Evolutionary conservation across 305 asterid species (phyloP), one percentile per base, ranked within the genome.

Genomic region (Fraxinus platypoda): DNA sequence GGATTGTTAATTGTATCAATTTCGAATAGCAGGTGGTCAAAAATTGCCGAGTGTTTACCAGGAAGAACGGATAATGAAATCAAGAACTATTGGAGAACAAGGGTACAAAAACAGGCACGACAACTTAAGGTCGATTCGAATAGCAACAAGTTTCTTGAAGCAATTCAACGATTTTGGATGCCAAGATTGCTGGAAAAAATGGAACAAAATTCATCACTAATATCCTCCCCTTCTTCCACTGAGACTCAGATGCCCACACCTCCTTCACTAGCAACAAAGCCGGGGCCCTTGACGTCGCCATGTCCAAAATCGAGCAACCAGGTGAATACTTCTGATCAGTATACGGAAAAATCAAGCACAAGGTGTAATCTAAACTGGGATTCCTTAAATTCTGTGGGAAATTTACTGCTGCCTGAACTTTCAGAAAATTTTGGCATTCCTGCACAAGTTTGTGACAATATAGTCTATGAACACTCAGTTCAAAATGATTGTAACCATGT

Each of bases 61-160:
- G 99, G 98, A 38, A 91, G 99, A 83, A 95, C 99, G 0, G 99
- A 95, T 35, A 95, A 95, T 34, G 99, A 95, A 73, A 94, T 95
- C 77, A 95, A 95, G 90, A 96, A 96, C 7, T 96, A 96, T 71
- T 96, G 99, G 99, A 88, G 99, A 84, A 96, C 98, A 11, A 83
- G 98, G 86, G 98, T 96, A 23, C 98, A 96, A 21, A 96, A 96
- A 74, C 99, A 96, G 83, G 99, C 99, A 1, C 83, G 94, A 19
- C 98, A 93, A 66, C 92, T 96, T 0, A 94, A 96, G 21, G 82
- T 91, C 19, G 99, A 96, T 81, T 91, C 94, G 21, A 92, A 93
- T 81, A 96, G 99, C 92, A 88, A 85, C 72, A 90, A 88, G 76
- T 96, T 96, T 77, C 90, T 90, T 3, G 98, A 93, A 82, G 90